phyloP scores from a whole-genome alignment of 2,329 filamentous ascomycete species.

The Ascochyta pisi region DNA sequence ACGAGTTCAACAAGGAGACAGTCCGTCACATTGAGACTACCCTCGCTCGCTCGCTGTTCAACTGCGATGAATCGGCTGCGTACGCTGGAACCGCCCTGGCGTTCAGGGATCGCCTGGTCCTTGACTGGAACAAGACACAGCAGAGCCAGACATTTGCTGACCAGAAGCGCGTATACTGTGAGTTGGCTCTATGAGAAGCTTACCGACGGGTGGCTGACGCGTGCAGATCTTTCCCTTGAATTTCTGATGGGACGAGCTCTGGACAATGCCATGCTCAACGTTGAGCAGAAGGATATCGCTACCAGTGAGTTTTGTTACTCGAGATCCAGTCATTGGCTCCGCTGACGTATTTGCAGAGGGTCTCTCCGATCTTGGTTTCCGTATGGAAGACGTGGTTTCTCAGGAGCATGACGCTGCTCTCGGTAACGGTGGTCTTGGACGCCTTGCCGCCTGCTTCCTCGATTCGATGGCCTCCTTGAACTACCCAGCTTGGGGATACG shows the following conservation, averaged over 20 bases:
- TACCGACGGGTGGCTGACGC: conserved; percentile 18
- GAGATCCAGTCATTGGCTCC: not conserved
- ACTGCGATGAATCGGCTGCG: conserved; percentile 92
- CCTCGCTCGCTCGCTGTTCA: conserved; percentile 93
- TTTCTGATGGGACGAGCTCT: conserved; percentile 96
- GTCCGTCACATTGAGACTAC: conserved; percentile 97
- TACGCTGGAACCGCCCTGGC: conserved; percentile 91
- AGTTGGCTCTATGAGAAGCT: conserved; percentile 24
- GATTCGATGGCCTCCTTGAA: conserved; percentile 95
- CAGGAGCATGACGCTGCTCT: conserved; percentile 97
- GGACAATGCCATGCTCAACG: conserved; percentile 98
- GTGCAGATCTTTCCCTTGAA: conserved; percentile 83
- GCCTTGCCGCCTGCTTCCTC: conserved; percentile 94
- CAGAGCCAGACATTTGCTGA: conserved; percentile 92
- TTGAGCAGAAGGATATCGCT: conserved; percentile 84
- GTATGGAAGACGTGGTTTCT: conserved; percentile 91
- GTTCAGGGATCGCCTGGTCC: conserved; percentile 89
- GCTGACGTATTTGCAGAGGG: conserved; percentile 66
- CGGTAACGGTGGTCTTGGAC: conserved; percentile 93
- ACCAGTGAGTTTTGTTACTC: conserved; percentile 63
- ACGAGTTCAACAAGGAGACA: conserved; percentile 83
- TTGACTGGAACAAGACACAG: conserved; percentile 98
- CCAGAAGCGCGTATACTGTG: conserved; percentile 91
- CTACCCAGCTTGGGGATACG: conserved; percentile 97
- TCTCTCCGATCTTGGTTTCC: conserved; percentile 88